Evolutionary conservation across 805 yeast genomes (phyloP), one percentile per base, ranked within the genome.

Genomic region (Wickerhamiella qilinensis): DNA sequence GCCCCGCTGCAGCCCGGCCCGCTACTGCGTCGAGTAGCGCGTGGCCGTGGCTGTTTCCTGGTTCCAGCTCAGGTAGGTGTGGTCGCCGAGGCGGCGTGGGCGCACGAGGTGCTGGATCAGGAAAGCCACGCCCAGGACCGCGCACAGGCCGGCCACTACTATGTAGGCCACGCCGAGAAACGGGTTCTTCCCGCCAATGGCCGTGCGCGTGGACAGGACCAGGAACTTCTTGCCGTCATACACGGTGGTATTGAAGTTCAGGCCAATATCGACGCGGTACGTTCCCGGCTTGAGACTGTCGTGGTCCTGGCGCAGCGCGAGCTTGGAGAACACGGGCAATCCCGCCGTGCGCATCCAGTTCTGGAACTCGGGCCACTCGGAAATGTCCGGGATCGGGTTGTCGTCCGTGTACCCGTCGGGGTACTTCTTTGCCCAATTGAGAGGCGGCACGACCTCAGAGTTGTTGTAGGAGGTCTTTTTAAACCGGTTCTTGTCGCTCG

Each of bases 301-400:
- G 2, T 72, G 63, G 42, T 73, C 77, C 58, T 83, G 86, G 48
- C 79, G 73, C 34, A 78, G 68, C 31, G 85, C 86, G 28, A 85
- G 60, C 55, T 91, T 88, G 65, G 79, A 75, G 53, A 91, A 88
- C 11, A 78, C 73, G 20, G 97, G 93, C 45, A 88, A 64, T 0
- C 93, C 95, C 0, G 97, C 94, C 1, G 96, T 85, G 51, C 93
- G 73, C 96, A 88, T 88, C 98, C 98, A 88, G 57, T 85, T 88
- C 63, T 85, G 94, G 49, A 88, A 71, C 46, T 76, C 76, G 54
- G 83, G 88, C 84, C 91, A 76, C 28, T 60, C 54, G 2, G 81
- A 67, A 35, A 88, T 55, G 53, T 81, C 77, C 2, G 93, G 94
- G 43, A 88, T 49, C 25, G 25, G 25, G 56, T 83, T 84, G 4